These are phyloP conservation scores for Aspergillus pseudonomiae DNA, from an alignment of 2,329 filamentous ascomycete genomes.

Conservation along the genomic window DNA sequence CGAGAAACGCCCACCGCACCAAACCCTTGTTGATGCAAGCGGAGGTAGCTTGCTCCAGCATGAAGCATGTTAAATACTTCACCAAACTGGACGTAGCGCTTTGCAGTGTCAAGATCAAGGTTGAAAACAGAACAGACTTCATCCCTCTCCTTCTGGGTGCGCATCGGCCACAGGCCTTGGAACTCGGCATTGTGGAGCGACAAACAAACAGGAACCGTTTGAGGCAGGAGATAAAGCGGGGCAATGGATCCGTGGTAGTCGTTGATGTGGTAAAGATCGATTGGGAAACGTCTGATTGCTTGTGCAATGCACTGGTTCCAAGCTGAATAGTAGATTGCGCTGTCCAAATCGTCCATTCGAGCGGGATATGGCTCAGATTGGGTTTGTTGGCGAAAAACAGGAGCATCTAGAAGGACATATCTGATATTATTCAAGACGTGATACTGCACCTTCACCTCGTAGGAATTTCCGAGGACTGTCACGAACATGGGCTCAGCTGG, in stretches of 20 bases:
- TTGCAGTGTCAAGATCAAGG: constrained; percentile 58
- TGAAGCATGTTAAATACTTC: constrained; percentile 71
- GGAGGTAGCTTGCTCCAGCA: constrained; percentile 67
- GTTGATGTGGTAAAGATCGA: constrained; percentile 69
- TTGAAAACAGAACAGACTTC: constrained; percentile 70
- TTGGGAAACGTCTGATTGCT: constrained; percentile 62
- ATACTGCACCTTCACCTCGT: constrained; percentile 66
- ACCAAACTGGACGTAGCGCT: constrained; percentile 67
- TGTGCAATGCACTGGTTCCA: constrained; percentile 73
- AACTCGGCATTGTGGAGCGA: constrained; percentile 72
- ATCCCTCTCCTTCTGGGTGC: constrained; percentile 61
- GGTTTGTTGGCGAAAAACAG: constrained; percentile 67
- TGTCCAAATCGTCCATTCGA: constrained; percentile 70
- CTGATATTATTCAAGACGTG: constrained; percentile 67
- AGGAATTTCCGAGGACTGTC: constrained; percentile 62
- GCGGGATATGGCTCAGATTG: constrained; percentile 66
- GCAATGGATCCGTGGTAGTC: constrained; percentile 67
- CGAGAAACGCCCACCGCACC: constrained; percentile 69
- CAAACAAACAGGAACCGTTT: constrained; percentile 63
- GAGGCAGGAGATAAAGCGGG: constrained; percentile 65
- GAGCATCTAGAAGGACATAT: constrained; percentile 68
- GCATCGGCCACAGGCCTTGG: constrained; percentile 70
- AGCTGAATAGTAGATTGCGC: constrained; percentile 69
- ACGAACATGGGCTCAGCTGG: constrained; percentile 64
- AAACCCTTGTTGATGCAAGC: constrained; percentile 68